Base-by-base conservation (phyloP, 192 early-diverging fungal genomes). In the Phlyctochytrium planicorne region DNA sequence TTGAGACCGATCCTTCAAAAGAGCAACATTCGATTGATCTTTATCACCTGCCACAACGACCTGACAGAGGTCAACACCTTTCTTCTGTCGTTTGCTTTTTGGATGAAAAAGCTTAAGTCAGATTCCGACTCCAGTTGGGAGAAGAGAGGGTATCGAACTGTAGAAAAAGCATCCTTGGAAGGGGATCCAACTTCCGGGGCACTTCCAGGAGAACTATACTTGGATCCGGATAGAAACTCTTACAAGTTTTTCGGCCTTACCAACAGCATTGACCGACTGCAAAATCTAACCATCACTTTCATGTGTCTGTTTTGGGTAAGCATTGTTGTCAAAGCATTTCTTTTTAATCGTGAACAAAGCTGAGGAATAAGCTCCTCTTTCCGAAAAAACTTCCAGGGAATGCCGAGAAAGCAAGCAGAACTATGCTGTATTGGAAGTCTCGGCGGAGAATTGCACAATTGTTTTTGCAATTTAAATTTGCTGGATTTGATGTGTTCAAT, bases 41-140 rank as follows among this genome's bases (percentile, higher is more conserved):
- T 57, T 27, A 57, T 57, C 10, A 57, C 55, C 20, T 57, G 55
- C 55, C 55, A 57, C 55, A 29, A 57, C 6, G 55, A 57, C 55
- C 55, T 57, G 12, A 20, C 20, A 10, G 55, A 57, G 55, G 27
- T 57, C 27, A 14, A 57, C 20, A 20, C 55, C 20, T 57, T 57
- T 27, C 27, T 57, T 12, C 6, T 25, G 14, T 25, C 16, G 20
- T 57, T 57, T 27, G 55, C 12, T 10, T 57, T 57, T 25, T 57
- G 55, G 55, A 12, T 57, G 12, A 12, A 27, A 27, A 57, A 14
- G 25, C 10, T 57, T 29, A 57, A 20, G 55, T 14, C 6, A 6
- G 40, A 47, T 20, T 47, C 40, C 20, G 10, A 47, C 10, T 14
- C 10, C 20, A 6, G 20, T 47, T 47, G 40, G 40, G 40, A 47